phyloP scores from a whole-genome alignment of 2,329 filamentous ascomycete genomes.

The Phyllosticta citribraziliensis region DNA sequence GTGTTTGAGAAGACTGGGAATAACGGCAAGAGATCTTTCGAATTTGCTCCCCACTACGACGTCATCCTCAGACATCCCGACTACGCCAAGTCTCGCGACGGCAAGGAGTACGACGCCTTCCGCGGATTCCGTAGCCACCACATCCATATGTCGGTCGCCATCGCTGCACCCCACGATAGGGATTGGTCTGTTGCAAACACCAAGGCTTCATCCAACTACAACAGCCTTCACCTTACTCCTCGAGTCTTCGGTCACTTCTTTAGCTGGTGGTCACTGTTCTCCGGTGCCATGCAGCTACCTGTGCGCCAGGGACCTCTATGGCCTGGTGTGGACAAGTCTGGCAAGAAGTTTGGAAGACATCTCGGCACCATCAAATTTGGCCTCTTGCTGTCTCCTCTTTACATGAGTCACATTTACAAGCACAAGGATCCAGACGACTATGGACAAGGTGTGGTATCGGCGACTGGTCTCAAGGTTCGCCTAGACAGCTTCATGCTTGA shows the following conservation, averaged over 20 bases:
- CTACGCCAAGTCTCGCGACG: conserved; percentile 51
- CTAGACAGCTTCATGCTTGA: conserved; percentile 97
- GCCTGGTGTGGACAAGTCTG: conserved; percentile 88
- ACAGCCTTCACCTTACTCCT: conserved; percentile 87
- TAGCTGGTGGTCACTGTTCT: conserved; percentile 95
- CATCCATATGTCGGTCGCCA: conserved; percentile 88
- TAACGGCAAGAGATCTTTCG: conserved; percentile 64
- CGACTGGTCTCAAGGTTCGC: conserved; percentile 91
- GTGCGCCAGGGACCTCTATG: conserved; percentile 87
- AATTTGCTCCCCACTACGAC: conserved; percentile 87
- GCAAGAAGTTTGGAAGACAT: conserved; percentile 96
- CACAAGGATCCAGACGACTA: conserved; percentile 92
- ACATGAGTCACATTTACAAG: conserved; percentile 95
- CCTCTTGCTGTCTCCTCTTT: conserved; percentile 79
- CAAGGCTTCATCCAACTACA: conserved; percentile 81
- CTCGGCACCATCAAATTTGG: conserved; percentile 99
- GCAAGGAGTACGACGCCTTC: conserved; percentile 76
- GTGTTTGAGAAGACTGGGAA: conserved; percentile 82
- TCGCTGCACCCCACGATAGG: conserved; percentile 75
- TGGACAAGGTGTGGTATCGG: conserved; percentile 66
- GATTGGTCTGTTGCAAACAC: conserved; percentile 73
- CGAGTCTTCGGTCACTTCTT: conserved; percentile 98
- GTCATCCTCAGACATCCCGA: conserved; percentile 75
- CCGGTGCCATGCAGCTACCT: conserved; percentile 85
- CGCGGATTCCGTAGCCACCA: conserved; percentile 92